phyloP scores from a whole-genome alignment of 2,329 filamentous ascomycete species.

The Diaporthe citriasiana region DNA sequence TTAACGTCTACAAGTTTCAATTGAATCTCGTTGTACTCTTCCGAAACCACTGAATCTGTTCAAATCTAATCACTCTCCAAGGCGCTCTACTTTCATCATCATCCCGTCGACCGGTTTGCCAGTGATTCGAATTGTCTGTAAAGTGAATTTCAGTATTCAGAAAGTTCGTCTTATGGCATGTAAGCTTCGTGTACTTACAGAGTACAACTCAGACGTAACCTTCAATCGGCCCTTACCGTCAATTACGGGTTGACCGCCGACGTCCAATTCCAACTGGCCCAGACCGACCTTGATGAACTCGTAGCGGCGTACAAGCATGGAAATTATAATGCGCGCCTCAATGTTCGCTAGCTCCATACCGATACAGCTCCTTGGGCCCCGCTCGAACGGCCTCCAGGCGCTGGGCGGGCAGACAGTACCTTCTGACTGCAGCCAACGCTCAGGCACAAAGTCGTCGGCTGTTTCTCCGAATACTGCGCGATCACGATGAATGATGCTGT shows the following conservation, averaged over 20 bases:
- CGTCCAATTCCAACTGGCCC: not conserved
- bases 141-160: not conserved
- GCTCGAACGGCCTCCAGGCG: constrained; percentile 66
- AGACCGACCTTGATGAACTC: constrained; percentile 45
- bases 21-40: too few species aligned
- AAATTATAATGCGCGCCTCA: constrained; percentile 51
- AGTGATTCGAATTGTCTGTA: constrained; percentile 40
- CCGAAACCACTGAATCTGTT: not conserved
- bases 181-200: constrained; percentile 45
- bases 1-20: too few species aligned
- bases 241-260: not conserved
- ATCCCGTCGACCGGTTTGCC: constrained; percentile 43
- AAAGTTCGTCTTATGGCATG: not conserved
- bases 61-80: not conserved
- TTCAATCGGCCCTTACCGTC: not conserved
- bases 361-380: constrained; percentile 66
- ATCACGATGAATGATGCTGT: constrained; percentile 46
- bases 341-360: constrained; percentile 66
- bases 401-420: constrained; percentile 46
- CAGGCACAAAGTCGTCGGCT: constrained; percentile 38
- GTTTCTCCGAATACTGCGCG: constrained; percentile 35
- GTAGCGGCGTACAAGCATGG: constrained; percentile 49
- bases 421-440: constrained; percentile 45
- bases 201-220: not conserved
- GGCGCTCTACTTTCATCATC: constrained; percentile 42